A percentile compares a stretch with the other conserved stretches of the same genome.
Evolutionary conservation across 2,329 filamentous ascomycete genomes (phyloP).

Genomic region (Venturia carpophila): DNA sequence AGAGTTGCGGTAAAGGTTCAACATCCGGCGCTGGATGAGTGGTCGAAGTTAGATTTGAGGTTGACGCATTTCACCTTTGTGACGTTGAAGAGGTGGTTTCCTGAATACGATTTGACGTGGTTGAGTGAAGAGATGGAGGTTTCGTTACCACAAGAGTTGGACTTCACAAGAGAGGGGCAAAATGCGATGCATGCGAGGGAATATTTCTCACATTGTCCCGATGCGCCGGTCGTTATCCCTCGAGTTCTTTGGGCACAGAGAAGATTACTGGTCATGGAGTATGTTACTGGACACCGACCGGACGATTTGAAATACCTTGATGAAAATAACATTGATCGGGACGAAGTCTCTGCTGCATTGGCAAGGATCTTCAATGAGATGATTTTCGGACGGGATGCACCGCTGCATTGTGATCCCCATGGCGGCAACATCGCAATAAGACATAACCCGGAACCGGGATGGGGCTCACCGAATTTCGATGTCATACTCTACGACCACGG

Average conservation of each 20-base stretch:
- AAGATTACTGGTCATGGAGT: slow-evolving; percentile 92
- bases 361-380: slow-evolving; percentile 97
- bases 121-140: slow-evolving; percentile 86
- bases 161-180: slow-evolving; percentile 76
- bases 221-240: slow-evolving; percentile 79
- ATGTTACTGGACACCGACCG: slow-evolving; percentile 73
- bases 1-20: slow-evolving; percentile 95
- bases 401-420: slow-evolving; percentile 93
- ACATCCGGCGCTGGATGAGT: slow-evolving; percentile 81
- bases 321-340: slow-evolving; percentile 76
- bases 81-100: slow-evolving; percentile 86
- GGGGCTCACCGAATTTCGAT: slow-evolving; percentile 67
- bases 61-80: slow-evolving; percentile 85
- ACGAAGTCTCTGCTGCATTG: slow-evolving; percentile 87
- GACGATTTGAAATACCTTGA: slow-evolving; percentile 88
- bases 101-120: slow-evolving; percentile 97
- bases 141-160: slow-evolving; percentile 82
- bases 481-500: slow-evolving; percentile 96
- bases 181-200: slow-evolving; percentile 74
- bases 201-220: slow-evolving; percentile 64
- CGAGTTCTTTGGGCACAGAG: slow-evolving; percentile 82
- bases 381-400: slow-evolving; percentile 87
- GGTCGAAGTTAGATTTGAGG: slow-evolving; percentile 78
- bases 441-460: slow-evolving; percentile 48
- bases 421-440: slow-evolving; percentile 93